Base-by-base conservation (phyloP, 306 rosid species). In the Lathyrus sativus region DNA sequence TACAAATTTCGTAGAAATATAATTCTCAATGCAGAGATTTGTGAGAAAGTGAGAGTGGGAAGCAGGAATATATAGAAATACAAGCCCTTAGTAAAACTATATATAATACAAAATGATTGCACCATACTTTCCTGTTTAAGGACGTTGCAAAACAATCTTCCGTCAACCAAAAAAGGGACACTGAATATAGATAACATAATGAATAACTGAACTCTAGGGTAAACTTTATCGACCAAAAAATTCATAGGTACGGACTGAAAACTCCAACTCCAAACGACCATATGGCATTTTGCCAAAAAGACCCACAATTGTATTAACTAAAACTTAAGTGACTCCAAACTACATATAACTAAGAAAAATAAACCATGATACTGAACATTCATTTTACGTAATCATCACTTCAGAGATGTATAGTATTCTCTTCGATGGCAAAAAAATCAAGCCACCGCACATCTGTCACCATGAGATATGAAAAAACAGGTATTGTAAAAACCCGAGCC, bases 281-380 rank as follows among this genome's bases (percentile, higher is more conserved):
- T 78, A 61, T 74, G 66, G 73, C 75, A 78, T 78, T 76, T 76
- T 51, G 75, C 86, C 78, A 79, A 80, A 83, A 49, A 76, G 58
- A 76, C 62, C 76, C 62, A 62, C 49, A 68, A 62, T 41, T 18
- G 37, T 65, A 35, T 35, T 35, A 67, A 62, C 57, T 45, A 44
- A 26, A 50, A 74, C 49, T 28, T 61, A 44, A 51, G 14, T 7
- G 55, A 81, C 82, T 76, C 64, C 79, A 74, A 70, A 68, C 54
- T 73, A 69, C 72, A 72, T 28, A 22, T 26, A 61, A 67, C 62
- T 53, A 38, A 26, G 61, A 33, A 37, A 68, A 44, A 49, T 42
- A 54, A 44, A 43, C 42, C 70, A 67, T 59, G 54, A 71, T 70
- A 84, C 78, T 63, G 69, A 14, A 75, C 79, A 67, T 60, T 65